A percentile compares a stretch with the other conserved stretches of the same genome.
Conservation (phyloP, 148 eudicot genomes). For the Rhododendron simsii region DNA sequence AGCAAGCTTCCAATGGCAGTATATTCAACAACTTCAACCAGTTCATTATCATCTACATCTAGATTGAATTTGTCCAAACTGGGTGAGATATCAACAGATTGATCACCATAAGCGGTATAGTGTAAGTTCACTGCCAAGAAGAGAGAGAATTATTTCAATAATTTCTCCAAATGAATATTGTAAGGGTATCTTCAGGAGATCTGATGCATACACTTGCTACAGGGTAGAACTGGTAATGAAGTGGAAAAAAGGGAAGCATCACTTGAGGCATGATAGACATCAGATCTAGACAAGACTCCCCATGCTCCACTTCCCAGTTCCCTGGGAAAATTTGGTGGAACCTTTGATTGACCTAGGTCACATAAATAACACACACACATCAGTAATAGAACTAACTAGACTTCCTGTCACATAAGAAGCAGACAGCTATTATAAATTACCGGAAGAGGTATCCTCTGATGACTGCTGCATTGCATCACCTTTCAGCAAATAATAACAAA, state of each 20-base stretch:
- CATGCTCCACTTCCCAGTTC: slow-evolving; percentile 37
- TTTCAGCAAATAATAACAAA: neutral
- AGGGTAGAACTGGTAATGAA: slow-evolving; percentile 83
- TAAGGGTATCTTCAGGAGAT: neutral
- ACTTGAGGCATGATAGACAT: slow-evolving; percentile 38
- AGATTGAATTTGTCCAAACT: slow-evolving; percentile 32
- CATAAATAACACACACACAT: slow-evolving; percentile 12
- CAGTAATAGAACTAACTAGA: neutral
- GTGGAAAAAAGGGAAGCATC: slow-evolving; percentile 69
- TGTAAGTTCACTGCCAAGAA: slow-evolving; percentile 43
- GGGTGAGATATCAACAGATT: slow-evolving; percentile 40
- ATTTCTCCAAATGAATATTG: neutral
- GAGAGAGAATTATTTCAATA: slow-evolving; percentile 10
- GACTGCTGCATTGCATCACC: slow-evolving; percentile 23
- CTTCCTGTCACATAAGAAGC: neutral
- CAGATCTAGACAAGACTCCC: slow-evolving; percentile 32
- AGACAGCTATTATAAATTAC: slow-evolving; percentile 5
- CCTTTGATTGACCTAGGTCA: slow-evolving; percentile 35
- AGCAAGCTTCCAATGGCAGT: slow-evolving; percentile 51
- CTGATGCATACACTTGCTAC: slow-evolving; percentile 52
- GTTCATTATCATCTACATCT: slow-evolving; percentile 35
- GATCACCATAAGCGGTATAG: slow-evolving; percentile 28
- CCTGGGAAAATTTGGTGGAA: slow-evolving; percentile 29
- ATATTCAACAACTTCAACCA: slow-evolving; percentile 41
- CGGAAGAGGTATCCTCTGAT: slow-evolving; percentile 8